Conservation (phyloP, 305 asterid species). For the Caryopteris hybrid region DNA sequence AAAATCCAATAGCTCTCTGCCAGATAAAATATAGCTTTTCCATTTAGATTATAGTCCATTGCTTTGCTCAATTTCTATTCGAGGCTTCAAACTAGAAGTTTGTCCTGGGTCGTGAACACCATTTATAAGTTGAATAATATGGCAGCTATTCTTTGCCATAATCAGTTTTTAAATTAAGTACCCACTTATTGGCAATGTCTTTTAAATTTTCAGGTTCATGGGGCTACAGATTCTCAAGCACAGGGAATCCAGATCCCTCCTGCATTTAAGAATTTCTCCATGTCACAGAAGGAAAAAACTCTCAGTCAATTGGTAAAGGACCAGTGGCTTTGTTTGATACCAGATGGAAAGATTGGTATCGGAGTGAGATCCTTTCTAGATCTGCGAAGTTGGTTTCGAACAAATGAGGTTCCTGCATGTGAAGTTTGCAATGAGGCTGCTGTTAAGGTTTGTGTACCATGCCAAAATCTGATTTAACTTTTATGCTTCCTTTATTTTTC, state of each 20-base stretch:
- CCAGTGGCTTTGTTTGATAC: constrained; percentile 67
- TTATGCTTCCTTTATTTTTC: neutral
- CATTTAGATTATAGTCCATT: neutral
- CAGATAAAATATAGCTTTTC: neutral
- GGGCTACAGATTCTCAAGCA: constrained; percentile 45
- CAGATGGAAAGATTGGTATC: constrained; percentile 68
- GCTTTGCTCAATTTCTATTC: constrained; percentile 1
- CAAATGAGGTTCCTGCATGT: constrained; percentile 74
- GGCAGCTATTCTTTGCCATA: neutral
- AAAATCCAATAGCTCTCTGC: neutral
- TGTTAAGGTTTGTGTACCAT: constrained; percentile 53
- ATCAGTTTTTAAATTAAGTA: constrained; percentile 12
- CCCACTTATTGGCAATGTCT: constrained; percentile 15
- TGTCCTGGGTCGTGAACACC: neutral
- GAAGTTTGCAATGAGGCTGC: constrained; percentile 95
- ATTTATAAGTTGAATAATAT: neutral
- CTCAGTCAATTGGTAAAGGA: constrained; percentile 67
- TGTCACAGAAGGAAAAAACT: constrained; percentile 78
- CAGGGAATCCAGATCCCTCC: constrained; percentile 64
- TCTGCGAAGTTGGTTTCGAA: constrained; percentile 85
- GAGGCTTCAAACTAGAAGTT: constrained; percentile 1
- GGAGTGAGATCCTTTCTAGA: constrained; percentile 90
- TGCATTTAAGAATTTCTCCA: constrained; percentile 66
- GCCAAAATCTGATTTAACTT: constrained; percentile 5
- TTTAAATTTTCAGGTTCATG: constrained; percentile 38